Evolutionary conservation across 2,329 filamentous ascomycete species (phyloP).

Genomic region (Diaporthe aspalathi): DNA sequence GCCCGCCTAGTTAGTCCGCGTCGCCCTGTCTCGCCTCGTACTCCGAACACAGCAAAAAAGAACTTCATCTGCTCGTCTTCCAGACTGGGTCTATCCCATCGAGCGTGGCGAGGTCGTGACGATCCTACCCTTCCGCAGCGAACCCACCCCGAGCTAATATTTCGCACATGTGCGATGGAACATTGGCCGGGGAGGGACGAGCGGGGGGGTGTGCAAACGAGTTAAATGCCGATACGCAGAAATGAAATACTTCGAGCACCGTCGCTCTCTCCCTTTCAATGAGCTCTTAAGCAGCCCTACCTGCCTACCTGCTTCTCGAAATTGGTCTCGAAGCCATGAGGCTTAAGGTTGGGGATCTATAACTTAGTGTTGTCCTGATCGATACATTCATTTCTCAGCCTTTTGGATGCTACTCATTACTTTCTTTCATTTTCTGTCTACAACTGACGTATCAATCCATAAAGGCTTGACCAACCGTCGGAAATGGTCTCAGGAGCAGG

Average conservation of each 20-base stretch:
- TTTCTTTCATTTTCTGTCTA: background rate
- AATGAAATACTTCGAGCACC: background rate
- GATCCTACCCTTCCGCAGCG: conserved; percentile 1
- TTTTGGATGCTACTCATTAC: no score
- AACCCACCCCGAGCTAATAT: conserved; percentile 19
- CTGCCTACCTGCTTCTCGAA: background rate
- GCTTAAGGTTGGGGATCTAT: conserved; percentile 11
- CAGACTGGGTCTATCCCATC: background rate
- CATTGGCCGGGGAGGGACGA: background rate
- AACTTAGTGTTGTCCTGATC: background rate
- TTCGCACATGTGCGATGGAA: conserved; percentile 18
- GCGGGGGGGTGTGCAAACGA: background rate
- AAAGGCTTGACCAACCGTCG: background rate
- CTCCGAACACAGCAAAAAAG: background rate
- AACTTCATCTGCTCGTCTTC: background rate
- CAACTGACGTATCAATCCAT: background rate
- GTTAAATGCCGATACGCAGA: conserved; percentile 11
- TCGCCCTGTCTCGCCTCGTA: no score
- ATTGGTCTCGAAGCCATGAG: background rate
- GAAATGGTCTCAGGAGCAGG: background rate
- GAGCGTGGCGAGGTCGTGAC: background rate
- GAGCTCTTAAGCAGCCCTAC: background rate
- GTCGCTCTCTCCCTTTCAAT: background rate
- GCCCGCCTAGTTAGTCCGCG: background rate
- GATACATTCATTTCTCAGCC: background rate